phyloP scores from a whole-genome alignment of 2,329 filamentous ascomycete genomes.

The Thielaviopsis populi region DNA sequence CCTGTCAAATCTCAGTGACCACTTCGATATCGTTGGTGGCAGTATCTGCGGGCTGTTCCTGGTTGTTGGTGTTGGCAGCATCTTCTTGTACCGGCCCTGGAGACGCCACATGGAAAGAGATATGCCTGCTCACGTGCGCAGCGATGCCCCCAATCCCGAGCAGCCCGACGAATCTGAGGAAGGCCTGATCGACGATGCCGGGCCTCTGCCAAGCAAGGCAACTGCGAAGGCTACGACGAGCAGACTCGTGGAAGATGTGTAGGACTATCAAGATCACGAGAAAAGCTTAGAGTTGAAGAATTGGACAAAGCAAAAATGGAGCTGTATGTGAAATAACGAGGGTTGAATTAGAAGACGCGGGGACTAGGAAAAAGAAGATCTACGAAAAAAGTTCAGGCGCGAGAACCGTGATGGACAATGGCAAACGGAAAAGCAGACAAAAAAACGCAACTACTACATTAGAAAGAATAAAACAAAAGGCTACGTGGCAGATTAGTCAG shows the following conservation, averaged over 20 bases:
- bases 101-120: slow-evolving; percentile 33
- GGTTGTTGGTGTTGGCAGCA: slow-evolving; percentile 56
- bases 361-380: not conserved
- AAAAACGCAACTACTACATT: not conserved
- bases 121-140: slow-evolving; percentile 17
- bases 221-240: not conserved
- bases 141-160: not conserved
- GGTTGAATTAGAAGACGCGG: not conserved
- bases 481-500: not conserved
- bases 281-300: not conserved
- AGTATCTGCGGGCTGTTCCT: slow-evolving; percentile 76
- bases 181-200: not conserved
- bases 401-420: not conserved
- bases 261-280: not conserved
- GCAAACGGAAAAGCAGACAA: not conserved
- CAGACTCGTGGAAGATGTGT: not conserved
- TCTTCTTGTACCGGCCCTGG: slow-evolving; percentile 70
- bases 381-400: not conserved
- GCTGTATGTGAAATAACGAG: not conserved
- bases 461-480: not conserved
- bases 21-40: slow-evolving; percentile 77
- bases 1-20: slow-evolving; percentile 57
- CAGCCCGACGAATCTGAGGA: slow-evolving; percentile 8
- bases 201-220: slow-evolving; percentile 6
- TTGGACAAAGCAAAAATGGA: too few relatives aligned